Evolutionary conservation across 345 rosid genomes (phyloP).

Genomic region (Pistacia vera): DNA sequence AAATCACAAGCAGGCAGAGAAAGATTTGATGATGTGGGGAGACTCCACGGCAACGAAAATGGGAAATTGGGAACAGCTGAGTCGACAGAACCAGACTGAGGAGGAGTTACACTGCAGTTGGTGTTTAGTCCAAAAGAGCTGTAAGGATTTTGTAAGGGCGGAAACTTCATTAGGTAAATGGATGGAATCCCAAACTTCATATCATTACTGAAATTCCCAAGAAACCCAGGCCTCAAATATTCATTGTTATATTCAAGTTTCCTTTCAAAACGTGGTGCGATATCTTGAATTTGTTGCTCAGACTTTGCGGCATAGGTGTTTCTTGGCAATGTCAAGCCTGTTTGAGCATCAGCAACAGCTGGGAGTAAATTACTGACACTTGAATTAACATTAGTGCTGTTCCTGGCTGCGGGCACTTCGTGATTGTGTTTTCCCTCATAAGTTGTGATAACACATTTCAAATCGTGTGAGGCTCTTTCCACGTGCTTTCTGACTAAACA

Average conservation of each 20-base stretch:
- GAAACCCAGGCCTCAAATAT: constrained; percentile 36
- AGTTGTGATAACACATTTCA: constrained; percentile 58
- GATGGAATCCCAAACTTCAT: constrained; percentile 45
- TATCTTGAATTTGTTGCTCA: constrained; percentile 44
- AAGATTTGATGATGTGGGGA: constrained; percentile 29
- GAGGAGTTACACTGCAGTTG: constrained; percentile 28
- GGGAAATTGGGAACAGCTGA: constrained; percentile 47
- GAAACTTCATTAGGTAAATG: constrained; percentile 51
- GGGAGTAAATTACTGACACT: constrained; percentile 23
- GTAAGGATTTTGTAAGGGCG: constrained; percentile 38
- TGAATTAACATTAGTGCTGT: constrained; percentile 38
- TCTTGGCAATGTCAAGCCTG: constrained; percentile 32
- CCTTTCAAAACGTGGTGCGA: constrained; percentile 34
- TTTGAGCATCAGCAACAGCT: constrained; percentile 26
- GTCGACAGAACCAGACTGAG: constrained; percentile 28
- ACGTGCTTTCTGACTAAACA: constrained; percentile 72
- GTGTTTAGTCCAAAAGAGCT: constrained; percentile 39
- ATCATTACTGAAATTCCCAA: constrained; percentile 43
- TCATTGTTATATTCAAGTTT: constrained; percentile 42
- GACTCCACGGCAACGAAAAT: constrained; percentile 38
- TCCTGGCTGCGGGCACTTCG: constrained; percentile 69
- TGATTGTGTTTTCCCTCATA: constrained; percentile 78
- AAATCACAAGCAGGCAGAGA: constrained; percentile 32
- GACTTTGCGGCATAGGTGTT: constrained; percentile 32
- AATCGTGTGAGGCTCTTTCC: constrained; percentile 67